Evolutionary conservation across 805 yeast genomes (phyloP).

Genomic region (Priceomyces melissophilus): DNA sequence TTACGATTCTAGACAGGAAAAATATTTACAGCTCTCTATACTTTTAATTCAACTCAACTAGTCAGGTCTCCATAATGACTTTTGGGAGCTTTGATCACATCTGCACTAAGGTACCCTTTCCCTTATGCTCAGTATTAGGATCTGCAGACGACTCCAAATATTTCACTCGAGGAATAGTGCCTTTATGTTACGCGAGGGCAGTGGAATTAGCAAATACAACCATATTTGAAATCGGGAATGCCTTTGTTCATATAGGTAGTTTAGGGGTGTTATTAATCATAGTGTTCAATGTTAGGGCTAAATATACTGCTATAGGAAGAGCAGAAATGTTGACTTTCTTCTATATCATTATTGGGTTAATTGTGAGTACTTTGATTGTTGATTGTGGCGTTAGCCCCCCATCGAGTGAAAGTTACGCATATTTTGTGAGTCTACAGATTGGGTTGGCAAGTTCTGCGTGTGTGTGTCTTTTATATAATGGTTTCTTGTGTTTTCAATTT

Average conservation of each 20-base stretch:
- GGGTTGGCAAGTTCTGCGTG: constrained; percentile 74
- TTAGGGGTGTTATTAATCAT: constrained; percentile 64
- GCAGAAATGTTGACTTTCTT: constrained; percentile 77
- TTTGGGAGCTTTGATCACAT: constrained; percentile 65
- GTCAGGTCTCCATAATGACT: constrained; percentile 36
- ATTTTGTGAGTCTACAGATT: constrained; percentile 77
- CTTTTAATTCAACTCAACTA: no score
- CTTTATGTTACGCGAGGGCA: constrained; percentile 80
- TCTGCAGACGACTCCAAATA: constrained; percentile 36
- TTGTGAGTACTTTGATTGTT: constrained; percentile 67
- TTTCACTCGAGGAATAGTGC: constrained; percentile 58
- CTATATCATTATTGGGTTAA: constrained; percentile 54
- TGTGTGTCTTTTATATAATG: constrained; percentile 65
- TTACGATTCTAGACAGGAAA: no score
- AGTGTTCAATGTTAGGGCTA: constrained; percentile 70
- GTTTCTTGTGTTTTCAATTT: constrained; percentile 78
- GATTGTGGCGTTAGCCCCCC: constrained; percentile 95
- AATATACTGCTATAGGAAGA: constrained; percentile 94
- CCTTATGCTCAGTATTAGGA: constrained; percentile 73
- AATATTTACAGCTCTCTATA: no score
- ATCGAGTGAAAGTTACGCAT: constrained; percentile 68
- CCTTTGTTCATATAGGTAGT: constrained; percentile 78
- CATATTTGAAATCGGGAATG: constrained; percentile 84
- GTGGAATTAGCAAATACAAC: constrained; percentile 87
- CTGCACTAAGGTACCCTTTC: constrained; percentile 68